Percentiles rank a stretch among this genome's conserved stretches.
phyloP scores from a whole-genome alignment of 495 filamentous ascomycete species.

The Terfezia boudieri region DNA sequence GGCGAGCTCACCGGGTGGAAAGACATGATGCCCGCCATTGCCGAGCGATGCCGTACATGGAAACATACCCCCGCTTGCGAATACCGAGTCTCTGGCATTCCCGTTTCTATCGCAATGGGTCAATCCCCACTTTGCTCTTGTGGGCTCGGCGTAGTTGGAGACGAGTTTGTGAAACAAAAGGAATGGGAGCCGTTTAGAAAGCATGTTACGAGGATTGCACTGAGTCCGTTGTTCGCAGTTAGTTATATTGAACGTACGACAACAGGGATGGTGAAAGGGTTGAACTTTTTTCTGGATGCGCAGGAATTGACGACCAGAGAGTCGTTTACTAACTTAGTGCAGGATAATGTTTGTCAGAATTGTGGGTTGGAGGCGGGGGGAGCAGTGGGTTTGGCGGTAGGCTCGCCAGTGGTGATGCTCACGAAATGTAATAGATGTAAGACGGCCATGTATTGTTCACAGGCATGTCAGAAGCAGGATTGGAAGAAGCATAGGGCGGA shows the following conservation, averaged over 20 bases:
- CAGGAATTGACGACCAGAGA: background rate
- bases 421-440: slow-evolving; percentile 31
- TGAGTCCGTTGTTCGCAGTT: slow-evolving; percentile 12
- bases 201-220: slow-evolving; percentile 11
- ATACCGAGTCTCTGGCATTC: slow-evolving; percentile 22
- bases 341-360: background rate
- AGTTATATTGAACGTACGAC: slow-evolving; percentile 9
- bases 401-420: slow-evolving; percentile 2
- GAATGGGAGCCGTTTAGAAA: slow-evolving; percentile 10
- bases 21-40: slow-evolving; percentile 24
- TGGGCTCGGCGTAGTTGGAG: slow-evolving; percentile 17
- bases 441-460: slow-evolving; percentile 29
- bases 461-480: slow-evolving; percentile 31
- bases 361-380: background rate
- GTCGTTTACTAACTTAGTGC: background rate
- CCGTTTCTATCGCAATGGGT: slow-evolving; percentile 14
- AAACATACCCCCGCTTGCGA: slow-evolving; percentile 27
- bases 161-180: slow-evolving; percentile 9
- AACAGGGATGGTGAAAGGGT: background rate
- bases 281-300: background rate
- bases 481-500: slow-evolving; percentile 33
- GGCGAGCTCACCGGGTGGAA: slow-evolving; percentile 31
- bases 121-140: slow-evolving; percentile 20
- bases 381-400: slow-evolving; percentile 5
- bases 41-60: slow-evolving; percentile 34